Conservation (phyloP, 495 filamentous ascomycete genomes). For the Penicillium cataractarum region DNA sequence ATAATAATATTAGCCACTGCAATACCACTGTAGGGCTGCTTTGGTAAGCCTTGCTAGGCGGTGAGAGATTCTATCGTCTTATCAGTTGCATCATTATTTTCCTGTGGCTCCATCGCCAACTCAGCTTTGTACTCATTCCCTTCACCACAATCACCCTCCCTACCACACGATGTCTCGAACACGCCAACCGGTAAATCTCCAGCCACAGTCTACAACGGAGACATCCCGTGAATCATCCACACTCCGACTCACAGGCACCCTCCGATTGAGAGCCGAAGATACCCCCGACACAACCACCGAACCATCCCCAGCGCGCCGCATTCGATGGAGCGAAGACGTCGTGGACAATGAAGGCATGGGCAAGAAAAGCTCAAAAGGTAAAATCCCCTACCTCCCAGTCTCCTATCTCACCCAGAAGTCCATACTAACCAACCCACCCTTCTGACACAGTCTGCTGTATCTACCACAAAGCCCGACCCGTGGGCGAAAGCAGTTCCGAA, state of each 20-base stretch:
- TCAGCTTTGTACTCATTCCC: background rate
- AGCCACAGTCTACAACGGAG: constrained; percentile 24
- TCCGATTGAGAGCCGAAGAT: constrained; percentile 45
- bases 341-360: constrained; percentile 96
- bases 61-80: constrained; percentile 14
- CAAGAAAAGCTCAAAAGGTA: constrained; percentile 89
- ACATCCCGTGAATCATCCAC: constrained; percentile 21
- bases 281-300: constrained; percentile 16
- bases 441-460: constrained; percentile 89
- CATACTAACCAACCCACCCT: background rate
- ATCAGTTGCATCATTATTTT: constrained; percentile 15
- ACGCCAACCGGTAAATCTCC: constrained; percentile 28
- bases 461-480: constrained; percentile 81
- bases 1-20: too few relatives aligned
- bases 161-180: constrained; percentile 35
- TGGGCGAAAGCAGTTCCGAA: constrained; percentile 85
- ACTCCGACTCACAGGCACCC: constrained; percentile 29
- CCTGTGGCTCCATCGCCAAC: background rate
- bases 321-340: constrained; percentile 92
- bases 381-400: background rate
- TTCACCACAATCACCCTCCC: background rate
- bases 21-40: too few relatives aligned
- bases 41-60: constrained; percentile 7
- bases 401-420: background rate
- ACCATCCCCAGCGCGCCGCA: constrained; percentile 47